A percentile compares a stretch with the other conserved stretches of the same genome.
These are phyloP conservation scores for Aspergillus sp. DNA, from an alignment of 2,329 filamentous ascomycete species.

Conservation along the genomic window DNA sequence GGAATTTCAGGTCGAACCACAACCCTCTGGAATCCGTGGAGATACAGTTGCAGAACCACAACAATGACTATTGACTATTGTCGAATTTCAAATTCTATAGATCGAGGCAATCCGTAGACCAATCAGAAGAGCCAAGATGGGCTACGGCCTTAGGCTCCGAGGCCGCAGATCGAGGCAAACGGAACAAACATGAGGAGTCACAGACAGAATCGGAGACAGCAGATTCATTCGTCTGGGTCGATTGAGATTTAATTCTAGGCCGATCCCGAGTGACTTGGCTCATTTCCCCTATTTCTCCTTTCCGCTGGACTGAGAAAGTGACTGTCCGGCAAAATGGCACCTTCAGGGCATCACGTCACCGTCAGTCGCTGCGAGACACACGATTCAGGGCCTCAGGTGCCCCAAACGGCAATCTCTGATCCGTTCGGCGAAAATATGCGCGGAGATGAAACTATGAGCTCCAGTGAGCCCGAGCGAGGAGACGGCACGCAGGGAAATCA, in stretches of 20 bases:
- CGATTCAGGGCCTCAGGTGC: not conserved
- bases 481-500: not conserved
- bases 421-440: not conserved
- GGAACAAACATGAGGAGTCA: constrained; percentile 4
- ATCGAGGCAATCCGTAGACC: not conserved
- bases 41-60: no score
- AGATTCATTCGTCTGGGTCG: not conserved
- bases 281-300: not conserved
- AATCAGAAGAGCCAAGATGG: not conserved
- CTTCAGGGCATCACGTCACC: not conserved
- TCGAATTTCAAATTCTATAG: not conserved
- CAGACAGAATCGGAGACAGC: not conserved
- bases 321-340: not conserved
- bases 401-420: not conserved
- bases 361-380: not conserved
- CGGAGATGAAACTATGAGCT: not conserved
- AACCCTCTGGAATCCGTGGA: no score
- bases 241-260: not conserved
- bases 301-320: not conserved
- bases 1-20: no score
- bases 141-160: not conserved
- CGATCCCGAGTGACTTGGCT: not conserved
- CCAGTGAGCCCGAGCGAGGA: not conserved
- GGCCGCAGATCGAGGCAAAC: not conserved
- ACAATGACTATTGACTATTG: no score